A percentile compares a stretch with the other conserved stretches of the same genome.
Evolutionary conservation across 208 protist species (phyloP).

Genomic region (Porcisia deanei): DNA sequence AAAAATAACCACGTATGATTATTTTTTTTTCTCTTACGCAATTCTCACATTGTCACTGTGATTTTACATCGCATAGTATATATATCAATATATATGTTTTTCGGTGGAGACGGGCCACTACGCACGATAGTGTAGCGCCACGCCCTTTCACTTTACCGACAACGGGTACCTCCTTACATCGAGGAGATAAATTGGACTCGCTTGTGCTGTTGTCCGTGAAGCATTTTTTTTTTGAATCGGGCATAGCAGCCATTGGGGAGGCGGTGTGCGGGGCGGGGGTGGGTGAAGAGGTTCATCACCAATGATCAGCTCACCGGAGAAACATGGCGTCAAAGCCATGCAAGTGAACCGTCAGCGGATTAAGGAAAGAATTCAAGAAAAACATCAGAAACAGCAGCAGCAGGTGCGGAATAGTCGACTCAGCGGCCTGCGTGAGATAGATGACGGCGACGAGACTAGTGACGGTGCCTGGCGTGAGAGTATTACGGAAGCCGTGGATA

Average conservation of each 20-base stretch:
- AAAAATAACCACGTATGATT: too few relatives aligned
- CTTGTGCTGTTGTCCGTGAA: neutral
- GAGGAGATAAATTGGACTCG: neutral
- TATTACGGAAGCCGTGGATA: neutral
- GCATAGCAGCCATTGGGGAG: too few relatives aligned
- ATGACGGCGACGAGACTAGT: neutral
- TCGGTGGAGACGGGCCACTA: neutral
- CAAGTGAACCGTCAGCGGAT: conserved; percentile 49
- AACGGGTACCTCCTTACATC: too few relatives aligned
- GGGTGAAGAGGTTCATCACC: neutral
- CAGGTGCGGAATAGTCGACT: conserved; percentile 28
- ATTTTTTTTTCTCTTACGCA: neutral
- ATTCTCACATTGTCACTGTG: neutral
- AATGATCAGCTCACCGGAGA: conserved; percentile 13
- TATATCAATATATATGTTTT: too few relatives aligned
- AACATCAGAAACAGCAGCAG: conserved; percentile 31
- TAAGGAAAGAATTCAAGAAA: conserved; percentile 61
- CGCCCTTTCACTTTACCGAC: neutral
- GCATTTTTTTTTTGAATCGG: neutral
- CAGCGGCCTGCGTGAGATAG: conserved; percentile 18
- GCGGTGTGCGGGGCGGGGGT: too few relatives aligned
- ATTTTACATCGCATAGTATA: neutral
- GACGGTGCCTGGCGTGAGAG: neutral
- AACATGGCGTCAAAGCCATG: conserved; percentile 49
- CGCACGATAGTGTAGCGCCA: neutral